Conservation (phyloP, 2,329 filamentous ascomycete species). For the Aspergillus novoparasiticus region DNA sequence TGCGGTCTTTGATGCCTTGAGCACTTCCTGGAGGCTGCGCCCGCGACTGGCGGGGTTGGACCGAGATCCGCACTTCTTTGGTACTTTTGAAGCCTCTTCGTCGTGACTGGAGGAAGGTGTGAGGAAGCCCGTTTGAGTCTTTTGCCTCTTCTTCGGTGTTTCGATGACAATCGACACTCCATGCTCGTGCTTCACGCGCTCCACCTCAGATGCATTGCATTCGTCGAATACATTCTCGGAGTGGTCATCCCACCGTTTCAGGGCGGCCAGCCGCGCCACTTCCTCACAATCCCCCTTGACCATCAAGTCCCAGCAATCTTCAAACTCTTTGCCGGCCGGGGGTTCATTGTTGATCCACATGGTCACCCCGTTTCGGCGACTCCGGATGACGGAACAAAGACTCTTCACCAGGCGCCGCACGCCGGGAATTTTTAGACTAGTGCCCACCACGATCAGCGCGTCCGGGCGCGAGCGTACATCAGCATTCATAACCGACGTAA, state of each 20-base stretch:
- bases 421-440: constrained; percentile 91
- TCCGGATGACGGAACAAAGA: constrained; percentile 83
- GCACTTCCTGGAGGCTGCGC: constrained; percentile 28
- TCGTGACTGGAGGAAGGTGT: constrained; percentile 49
- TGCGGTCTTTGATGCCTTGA: constrained; percentile 23
- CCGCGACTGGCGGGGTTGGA: constrained; percentile 37
- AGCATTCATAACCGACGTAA: constrained; percentile 83
- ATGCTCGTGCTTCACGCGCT: constrained; percentile 44
- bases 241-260: constrained; percentile 61
- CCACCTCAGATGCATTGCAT: constrained; percentile 49
- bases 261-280: constrained; percentile 71
- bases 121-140: constrained; percentile 37
- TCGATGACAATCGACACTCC: constrained; percentile 44
- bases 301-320: constrained; percentile 90
- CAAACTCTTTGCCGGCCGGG: constrained; percentile 80
- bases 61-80: constrained; percentile 22
- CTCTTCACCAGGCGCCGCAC: constrained; percentile 87
- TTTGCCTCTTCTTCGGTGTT: constrained; percentile 41
- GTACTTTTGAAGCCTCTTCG: constrained; percentile 29
- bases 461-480: constrained; percentile 86
- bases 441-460: constrained; percentile 91
- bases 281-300: constrained; percentile 86
- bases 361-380: constrained; percentile 75
- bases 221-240: constrained; percentile 45
- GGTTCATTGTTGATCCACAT: constrained; percentile 94